Evolutionary conservation across 1,284 basidiomycete species (phyloP), one percentile per base, ranked within the genome.

Genomic region (Ustilago shanxiensis): DNA sequence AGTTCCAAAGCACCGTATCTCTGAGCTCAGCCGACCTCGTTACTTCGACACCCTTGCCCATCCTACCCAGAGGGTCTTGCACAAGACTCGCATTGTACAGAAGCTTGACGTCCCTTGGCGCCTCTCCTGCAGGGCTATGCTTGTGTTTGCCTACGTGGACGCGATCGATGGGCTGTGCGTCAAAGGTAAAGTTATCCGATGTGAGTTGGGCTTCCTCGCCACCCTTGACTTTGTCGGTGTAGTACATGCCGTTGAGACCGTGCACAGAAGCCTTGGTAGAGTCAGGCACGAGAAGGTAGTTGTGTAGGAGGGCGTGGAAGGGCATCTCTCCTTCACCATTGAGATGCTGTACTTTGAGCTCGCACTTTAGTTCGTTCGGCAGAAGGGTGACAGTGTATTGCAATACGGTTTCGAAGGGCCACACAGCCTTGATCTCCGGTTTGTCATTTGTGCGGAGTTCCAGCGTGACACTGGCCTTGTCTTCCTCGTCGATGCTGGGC

Each of bases 261-360:
- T 66, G 55, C 1, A 81, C 56, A 10, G 63, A 57, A 0, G 79
- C 66, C 44, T 69, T 76, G 51, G 77, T 70, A n/a, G 76, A 60
- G 41, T 79, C 71, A 9, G 86, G 86, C 5, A 87, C 75, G 14
- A 64, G 64, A 14, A 82, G 52, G 63, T 82, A 83, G 50, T 86
- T 84, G 81, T 87, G 87, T 24, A 87, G 78, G 22, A 87, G 79
- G 1, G 87, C 84, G 56, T 87, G 87, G 84, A 87, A 87, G 11
- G 80, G 76, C 63, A 87, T 60, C 2, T 68, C 80, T 56, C 41
- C 53, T 6, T 66, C 75, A 53, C 41, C 69, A 20, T 66, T 33
- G 6, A 65, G 28, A 52, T 87, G 74, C 53, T 75, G 61, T 41
- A 87, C 81, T 26, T 74, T 77, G 62, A 86, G 82, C 35, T 66